Evolutionary conservation across 495 filamentous ascomycete species (phyloP), one percentile per base, ranked within the genome.

Genomic region (Penicillium turbatum): DNA sequence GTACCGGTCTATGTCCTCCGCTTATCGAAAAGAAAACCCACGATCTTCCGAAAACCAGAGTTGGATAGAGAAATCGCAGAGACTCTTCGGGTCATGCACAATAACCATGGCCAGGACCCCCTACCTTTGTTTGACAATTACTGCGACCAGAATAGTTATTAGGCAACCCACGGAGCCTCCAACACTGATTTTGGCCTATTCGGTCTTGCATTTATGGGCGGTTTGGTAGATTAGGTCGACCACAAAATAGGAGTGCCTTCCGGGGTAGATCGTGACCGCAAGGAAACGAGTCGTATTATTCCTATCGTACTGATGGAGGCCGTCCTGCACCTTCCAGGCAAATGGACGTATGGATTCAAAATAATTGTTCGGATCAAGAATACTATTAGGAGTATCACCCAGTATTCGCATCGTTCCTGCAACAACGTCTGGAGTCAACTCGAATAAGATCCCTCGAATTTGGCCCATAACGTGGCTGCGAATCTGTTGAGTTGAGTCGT

Each of bases 101-200:
- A 52, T 43, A 13, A 32, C 4, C 49, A 52, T 52, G 49, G 49
- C 2, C 29, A 43, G 30, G 37, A 52, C 9, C 49, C 49, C 12
- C 29, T 52, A 13, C 38, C 49, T 35, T 52, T 52, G 38, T 52
- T 52, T 31, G 49, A 52, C 39, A 30, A 52, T 35, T 35, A 35
- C 12, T 35, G 32, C 12, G 32, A 35, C 12, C 2, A 13, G 32
- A 35, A 12, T 13, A 35, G 8, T 13, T 35, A 35, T 35, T 35
- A 35, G 32, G 32, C 11, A 35, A 35, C 5, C 32, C 12, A n/a
- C 32, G 32, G 32, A 35, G 31, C 32, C 10, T 21, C 30, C 46
- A 21, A n/a, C n/a, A 6, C 6, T 35, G 29, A 35, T 26, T 30
- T 48, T 48, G 46, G 46, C n/a, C 9, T 30, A 31, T 15, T 17